Base-by-base conservation (phyloP, 768 basidiomycete species). In the Tricholomella constricta region DNA sequence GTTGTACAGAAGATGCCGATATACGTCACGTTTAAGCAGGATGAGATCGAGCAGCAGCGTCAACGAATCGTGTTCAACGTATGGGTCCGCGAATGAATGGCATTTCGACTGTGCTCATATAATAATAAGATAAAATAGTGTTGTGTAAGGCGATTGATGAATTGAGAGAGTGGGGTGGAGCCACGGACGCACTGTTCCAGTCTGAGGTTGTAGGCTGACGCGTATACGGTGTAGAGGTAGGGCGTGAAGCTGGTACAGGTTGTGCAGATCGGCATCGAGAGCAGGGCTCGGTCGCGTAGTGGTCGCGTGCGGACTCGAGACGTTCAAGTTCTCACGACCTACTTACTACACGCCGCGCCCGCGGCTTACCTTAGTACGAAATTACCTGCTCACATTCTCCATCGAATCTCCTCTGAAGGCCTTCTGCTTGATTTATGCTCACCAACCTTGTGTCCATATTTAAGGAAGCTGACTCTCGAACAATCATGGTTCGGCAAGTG, bases 1-100 rank as follows among this genome's bases (percentile, higher is more conserved):
- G 62, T 94, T 94, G 62, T 88, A 94, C 26, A 94, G 70, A 15
- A 94, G 69, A 69, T 94, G 91, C 15, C 87, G 78, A 63, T 88
- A 93, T 3, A 93, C 91, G 11, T 82, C 91, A 32, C 86, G 72
- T 67, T 93, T 93, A 20, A 94, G 76, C 20, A 94, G 76, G 45
- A 94, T 87, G 2, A 94, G 77, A 70, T 94, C 92, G 35, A 94
- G 76, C 5, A 89, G 69, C 17, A 93, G 72, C 1, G 83, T 86
- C 54, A 93, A 70, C 0, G 77, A 72, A 65, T 93, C 90, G 56
- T 93, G 86, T 65, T 94, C 91, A 54, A 93, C 89, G 60, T 93
- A 94, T 51, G 89, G 89, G 69, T 94, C 92, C 0, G 85, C 90
- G 62, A 93, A 91, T 23, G 72, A 69, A 32, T 76, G 78, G 62